Percentiles rank a stretch among this genome's conserved stretches.
Evolutionary conservation across 1,284 basidiomycete species (phyloP).

Genomic region (Fistulinella staudtii): DNA sequence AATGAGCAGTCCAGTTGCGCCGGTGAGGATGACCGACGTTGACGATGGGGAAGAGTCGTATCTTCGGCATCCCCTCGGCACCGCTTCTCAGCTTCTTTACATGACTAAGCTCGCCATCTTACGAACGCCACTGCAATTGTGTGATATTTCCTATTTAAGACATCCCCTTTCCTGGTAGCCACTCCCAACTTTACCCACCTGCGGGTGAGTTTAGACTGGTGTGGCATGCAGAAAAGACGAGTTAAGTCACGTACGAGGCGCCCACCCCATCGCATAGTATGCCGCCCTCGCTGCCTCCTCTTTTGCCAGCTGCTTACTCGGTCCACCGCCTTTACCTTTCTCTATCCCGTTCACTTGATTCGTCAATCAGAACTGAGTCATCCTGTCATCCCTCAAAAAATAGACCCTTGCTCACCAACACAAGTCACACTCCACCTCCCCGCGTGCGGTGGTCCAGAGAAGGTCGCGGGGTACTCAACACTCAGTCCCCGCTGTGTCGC

Average conservation of each 20-base stretch:
- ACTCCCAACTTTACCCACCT: too few relatives aligned
- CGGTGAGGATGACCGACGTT: conserved; percentile 18
- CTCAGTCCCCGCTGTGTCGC: conserved; percentile 59
- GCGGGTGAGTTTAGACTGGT: too few relatives aligned
- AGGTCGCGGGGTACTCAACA: conserved; percentile 56
- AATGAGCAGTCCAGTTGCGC: neutral
- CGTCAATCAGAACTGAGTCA: conserved; percentile 11
- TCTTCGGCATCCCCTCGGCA: conserved; percentile 30
- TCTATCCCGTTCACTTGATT: conserved; percentile 63
- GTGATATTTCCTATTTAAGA: conserved; percentile 22
- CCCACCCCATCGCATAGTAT: conserved; percentile 71
- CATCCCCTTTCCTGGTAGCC: too few relatives aligned
- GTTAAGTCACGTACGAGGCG: conserved; percentile 34
- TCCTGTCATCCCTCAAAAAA: neutral
- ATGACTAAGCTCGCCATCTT: conserved; percentile 25
- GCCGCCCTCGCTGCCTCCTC: conserved; percentile 69
- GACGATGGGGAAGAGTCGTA: conserved; percentile 20
- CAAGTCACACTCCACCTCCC: conserved; percentile 63
- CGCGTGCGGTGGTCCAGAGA: conserved; percentile 60
- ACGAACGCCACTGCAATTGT: too few relatives aligned
- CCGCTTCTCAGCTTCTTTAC: conserved; percentile 6
- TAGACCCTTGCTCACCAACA: conserved; percentile 49
- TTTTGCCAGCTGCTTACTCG: conserved; percentile 68
- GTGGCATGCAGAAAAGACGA: too few relatives aligned
- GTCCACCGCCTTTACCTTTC: conserved; percentile 57